Evolutionary conservation across 1,139 yeast genomes (phyloP).

Genomic region (Protomyces arabidopsidicola): DNA sequence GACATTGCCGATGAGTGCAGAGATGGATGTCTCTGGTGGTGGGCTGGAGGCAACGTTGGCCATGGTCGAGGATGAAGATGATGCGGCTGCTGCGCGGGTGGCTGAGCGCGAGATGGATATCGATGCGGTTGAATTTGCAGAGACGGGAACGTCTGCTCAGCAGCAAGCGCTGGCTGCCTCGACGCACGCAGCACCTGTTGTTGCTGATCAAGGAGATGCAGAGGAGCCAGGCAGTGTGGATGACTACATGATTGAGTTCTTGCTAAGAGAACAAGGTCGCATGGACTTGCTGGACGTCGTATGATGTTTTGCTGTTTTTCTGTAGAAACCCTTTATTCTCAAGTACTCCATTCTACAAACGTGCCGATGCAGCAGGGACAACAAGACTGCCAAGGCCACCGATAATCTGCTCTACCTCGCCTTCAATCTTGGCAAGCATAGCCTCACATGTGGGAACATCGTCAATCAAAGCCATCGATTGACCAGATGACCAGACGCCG

Average conservation of each 20-base stretch:
- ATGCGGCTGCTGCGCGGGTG: slow-evolving; percentile 81
- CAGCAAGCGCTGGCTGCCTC: slow-evolving; percentile 34
- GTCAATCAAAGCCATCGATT: slow-evolving; percentile 36
- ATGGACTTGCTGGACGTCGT: not conserved
- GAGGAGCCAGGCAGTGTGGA: slow-evolving; percentile 87
- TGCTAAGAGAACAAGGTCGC: slow-evolving; percentile 46
- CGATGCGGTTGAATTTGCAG: slow-evolving; percentile 74
- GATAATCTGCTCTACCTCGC: slow-evolving; percentile 28
- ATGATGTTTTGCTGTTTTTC: not conserved
- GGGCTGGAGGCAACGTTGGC: slow-evolving; percentile 67
- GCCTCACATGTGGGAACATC: slow-evolving; percentile 32
- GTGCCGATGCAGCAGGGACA: not conserved
- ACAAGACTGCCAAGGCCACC: slow-evolving; percentile 9
- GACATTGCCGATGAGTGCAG: slow-evolving; percentile 6
- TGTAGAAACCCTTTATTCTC: not conserved
- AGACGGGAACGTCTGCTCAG: slow-evolving; percentile 27
- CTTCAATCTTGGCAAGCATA: slow-evolving; percentile 26
- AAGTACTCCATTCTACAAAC: not conserved
- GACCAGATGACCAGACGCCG: slow-evolving; percentile 42
- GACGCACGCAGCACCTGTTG: slow-evolving; percentile 34
- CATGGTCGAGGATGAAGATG: slow-evolving; percentile 95
- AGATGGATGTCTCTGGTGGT: slow-evolving; percentile 34
- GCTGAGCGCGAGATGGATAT: slow-evolving; percentile 82
- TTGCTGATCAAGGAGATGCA: slow-evolving; percentile 44
- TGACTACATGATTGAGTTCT: slow-evolving; percentile 89